Conservation (phyloP, 2,329 filamentous ascomycete genomes). For the Aspergillus sp. region DNA sequence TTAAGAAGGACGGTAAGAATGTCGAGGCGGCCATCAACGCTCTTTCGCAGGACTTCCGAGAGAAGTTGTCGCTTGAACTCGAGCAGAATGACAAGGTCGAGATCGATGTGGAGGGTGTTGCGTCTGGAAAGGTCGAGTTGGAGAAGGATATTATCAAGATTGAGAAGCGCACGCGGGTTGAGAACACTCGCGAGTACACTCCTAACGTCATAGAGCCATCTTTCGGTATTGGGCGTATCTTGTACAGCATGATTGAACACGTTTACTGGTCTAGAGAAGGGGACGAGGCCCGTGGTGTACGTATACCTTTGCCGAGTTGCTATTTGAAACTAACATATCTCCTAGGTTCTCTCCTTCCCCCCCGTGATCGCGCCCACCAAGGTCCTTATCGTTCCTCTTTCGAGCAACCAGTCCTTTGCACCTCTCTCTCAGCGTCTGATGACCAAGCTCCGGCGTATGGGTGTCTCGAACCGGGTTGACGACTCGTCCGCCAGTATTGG, state of each 20-base stretch:
- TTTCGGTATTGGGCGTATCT: constrained; percentile 90
- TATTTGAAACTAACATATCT: constrained; percentile 5
- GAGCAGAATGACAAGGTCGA: constrained; percentile 66
- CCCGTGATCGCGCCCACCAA: constrained; percentile 84
- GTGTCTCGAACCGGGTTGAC: constrained; percentile 79
- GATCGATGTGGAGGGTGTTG: constrained; percentile 63
- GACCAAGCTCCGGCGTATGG: constrained; percentile 65
- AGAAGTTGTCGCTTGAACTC: constrained; percentile 69
- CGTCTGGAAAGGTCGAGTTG: constrained; percentile 69
- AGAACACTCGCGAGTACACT: constrained; percentile 83
- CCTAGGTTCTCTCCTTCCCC: constrained; percentile 64
- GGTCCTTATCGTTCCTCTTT: constrained; percentile 85
- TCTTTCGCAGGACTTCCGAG: constrained; percentile 72
- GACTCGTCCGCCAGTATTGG: constrained; percentile 88
- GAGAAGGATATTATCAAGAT: constrained; percentile 73
- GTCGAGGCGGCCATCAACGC: constrained; percentile 73
- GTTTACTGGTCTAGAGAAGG: constrained; percentile 85
- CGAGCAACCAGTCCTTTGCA: constrained; percentile 70
- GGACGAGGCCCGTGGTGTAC: constrained; percentile 79
- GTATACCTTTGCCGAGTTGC: constrained; percentile 30
- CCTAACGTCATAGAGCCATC: constrained; percentile 97
- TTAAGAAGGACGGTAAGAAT: constrained; percentile 88
- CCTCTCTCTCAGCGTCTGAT: constrained; percentile 69
- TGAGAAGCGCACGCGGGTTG: constrained; percentile 72
- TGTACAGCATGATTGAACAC: constrained; percentile 91